Conservation (phyloP, 1,284 basidiomycete species). For the Marasmius tenuissimus region DNA sequence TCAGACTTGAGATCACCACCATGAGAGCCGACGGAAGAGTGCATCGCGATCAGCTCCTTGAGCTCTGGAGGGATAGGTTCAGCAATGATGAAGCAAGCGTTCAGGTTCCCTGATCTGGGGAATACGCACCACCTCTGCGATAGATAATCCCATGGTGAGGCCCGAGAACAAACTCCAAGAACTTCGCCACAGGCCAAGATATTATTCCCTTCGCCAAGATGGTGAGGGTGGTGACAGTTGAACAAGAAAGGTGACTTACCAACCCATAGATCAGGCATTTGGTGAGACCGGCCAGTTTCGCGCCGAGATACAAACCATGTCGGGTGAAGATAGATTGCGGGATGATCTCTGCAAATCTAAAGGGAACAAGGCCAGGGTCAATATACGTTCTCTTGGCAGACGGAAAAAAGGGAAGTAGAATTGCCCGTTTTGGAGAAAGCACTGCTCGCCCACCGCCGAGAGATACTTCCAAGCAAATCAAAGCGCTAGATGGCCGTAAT, state of each 20-base stretch:
- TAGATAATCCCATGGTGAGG: slow-evolving; percentile 65
- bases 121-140: slow-evolving; percentile 40
- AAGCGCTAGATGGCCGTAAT: background rate
- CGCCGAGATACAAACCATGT: slow-evolving; percentile 90
- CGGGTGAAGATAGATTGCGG: slow-evolving; percentile 90
- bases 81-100: background rate
- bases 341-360: slow-evolving; percentile 87
- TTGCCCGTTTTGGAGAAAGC: background rate
- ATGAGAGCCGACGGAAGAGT: slow-evolving; percentile 54
- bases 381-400: background rate
- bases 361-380: slow-evolving; percentile 6
- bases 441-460: background rate
- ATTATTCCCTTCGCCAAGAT: slow-evolving; percentile 56
- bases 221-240: background rate
- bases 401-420: slow-evolving; percentile 1
- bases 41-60: slow-evolving; percentile 75
- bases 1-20: slow-evolving; percentile 73
- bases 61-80: slow-evolving; percentile 41
- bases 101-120: too few relatives aligned
- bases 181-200: slow-evolving; percentile 80
- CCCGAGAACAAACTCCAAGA: slow-evolving; percentile 67
- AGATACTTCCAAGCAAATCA: background rate
- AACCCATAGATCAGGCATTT: slow-evolving; percentile 67
- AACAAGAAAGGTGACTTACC: slow-evolving; percentile 38
- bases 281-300: slow-evolving; percentile 84